Percentiles rank a stretch among this genome's conserved stretches.
Conservation (phyloP, 2,329 filamentous ascomycete species). For the Aureobasidium lini region DNA sequence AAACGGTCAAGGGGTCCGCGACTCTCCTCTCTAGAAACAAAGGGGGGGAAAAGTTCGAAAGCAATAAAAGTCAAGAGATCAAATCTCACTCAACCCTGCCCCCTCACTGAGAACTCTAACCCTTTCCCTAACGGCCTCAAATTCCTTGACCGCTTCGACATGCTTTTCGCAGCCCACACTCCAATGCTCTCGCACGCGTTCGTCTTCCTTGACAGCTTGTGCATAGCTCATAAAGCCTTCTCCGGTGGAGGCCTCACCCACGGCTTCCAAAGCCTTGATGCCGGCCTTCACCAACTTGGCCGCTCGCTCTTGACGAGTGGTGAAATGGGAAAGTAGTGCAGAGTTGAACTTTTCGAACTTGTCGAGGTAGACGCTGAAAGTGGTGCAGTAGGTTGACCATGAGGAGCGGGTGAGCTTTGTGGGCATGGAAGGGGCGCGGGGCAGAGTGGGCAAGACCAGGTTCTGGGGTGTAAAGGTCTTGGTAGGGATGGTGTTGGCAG, state of each 20-base stretch:
- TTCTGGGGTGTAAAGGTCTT: slow-evolving; percentile 34
- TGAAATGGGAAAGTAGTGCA: slow-evolving; percentile 50
- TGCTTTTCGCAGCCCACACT: slow-evolving; percentile 53
- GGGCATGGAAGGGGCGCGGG: slow-evolving; percentile 33
- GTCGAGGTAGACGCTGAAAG: slow-evolving; percentile 49
- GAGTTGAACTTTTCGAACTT: slow-evolving; percentile 48
- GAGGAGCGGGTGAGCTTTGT: slow-evolving; percentile 38
- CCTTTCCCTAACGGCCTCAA: slow-evolving; percentile 42
- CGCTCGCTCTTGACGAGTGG: slow-evolving; percentile 42
- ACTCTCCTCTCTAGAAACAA: neutral
- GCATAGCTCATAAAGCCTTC: slow-evolving; percentile 52
- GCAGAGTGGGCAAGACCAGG: slow-evolving; percentile 47
- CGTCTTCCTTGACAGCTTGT: slow-evolving; percentile 46
- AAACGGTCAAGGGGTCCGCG: no score
- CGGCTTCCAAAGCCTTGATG: slow-evolving; percentile 44
- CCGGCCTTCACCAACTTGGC: slow-evolving; percentile 27
- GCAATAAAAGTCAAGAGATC: neutral
- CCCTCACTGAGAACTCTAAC: slow-evolving; percentile 24
- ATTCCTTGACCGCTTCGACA: slow-evolving; percentile 51
- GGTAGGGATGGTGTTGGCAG: slow-evolving; percentile 38
- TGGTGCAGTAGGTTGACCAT: slow-evolving; percentile 45
- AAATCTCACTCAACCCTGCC: slow-evolving; percentile 10
- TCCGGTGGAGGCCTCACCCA: slow-evolving; percentile 37
- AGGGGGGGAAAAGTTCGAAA: neutral
- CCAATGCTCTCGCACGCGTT: slow-evolving; percentile 56